Conservation (phyloP, 352 stramenopile species). For the Pythium rishiriense region DNA sequence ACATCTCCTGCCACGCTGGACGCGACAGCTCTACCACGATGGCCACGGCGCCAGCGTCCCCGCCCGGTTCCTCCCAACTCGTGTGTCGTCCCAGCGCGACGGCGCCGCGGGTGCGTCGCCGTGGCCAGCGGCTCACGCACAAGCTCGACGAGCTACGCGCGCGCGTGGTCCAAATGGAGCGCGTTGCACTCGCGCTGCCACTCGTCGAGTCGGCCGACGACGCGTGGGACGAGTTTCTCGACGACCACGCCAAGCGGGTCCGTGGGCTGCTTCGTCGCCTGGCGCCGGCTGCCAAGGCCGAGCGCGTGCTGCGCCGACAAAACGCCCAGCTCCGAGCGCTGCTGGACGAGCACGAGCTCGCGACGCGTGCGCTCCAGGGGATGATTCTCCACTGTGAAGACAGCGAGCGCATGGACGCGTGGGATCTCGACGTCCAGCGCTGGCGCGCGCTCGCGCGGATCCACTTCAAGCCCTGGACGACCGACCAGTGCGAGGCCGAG, state of each 20-base stretch:
- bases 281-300: not conserved
- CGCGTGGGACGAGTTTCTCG: constrained; percentile 11
- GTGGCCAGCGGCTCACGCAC: not conserved
- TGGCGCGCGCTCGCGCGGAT: not conserved
- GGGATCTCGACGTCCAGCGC: not conserved
- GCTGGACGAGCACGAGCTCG: constrained; percentile 9
- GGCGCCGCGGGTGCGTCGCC: too few relatives aligned
- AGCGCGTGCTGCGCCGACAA: not conserved
- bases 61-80: too few relatives aligned
- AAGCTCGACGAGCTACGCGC: not conserved
- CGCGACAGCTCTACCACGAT: too few relatives aligned
- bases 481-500: not conserved
- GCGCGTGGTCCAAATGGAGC: not conserved
- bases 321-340: constrained; percentile 1
- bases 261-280: not conserved
- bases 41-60: too few relatives aligned
- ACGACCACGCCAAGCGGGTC: constrained; percentile 8
- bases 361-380: not conserved
- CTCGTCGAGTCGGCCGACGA: not conserved
- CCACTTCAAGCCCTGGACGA: not conserved
- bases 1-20: too few relatives aligned
- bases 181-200: constrained; percentile 1
- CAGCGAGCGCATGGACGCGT: too few relatives aligned
- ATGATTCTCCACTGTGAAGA: not conserved
- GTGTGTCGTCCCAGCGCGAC: too few relatives aligned